Evolutionary conservation across 2,329 filamentous ascomycete species (phyloP), one percentile per base, ranked within the genome.

Genomic region (Diaporthe ampelina): DNA sequence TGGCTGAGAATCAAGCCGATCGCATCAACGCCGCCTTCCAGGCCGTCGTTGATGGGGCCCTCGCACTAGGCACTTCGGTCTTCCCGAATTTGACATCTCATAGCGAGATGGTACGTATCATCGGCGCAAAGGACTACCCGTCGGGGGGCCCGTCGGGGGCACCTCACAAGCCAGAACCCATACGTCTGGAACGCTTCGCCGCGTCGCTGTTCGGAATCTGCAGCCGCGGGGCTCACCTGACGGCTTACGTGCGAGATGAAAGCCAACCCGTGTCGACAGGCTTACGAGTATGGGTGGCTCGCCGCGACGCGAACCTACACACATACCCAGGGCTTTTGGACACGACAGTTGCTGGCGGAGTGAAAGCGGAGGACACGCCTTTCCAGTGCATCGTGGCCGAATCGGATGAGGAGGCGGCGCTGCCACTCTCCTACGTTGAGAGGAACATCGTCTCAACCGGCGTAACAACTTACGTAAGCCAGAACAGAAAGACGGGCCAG

Each of bases 261-360:
- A 54, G 5, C 3, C 32, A 43, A 21, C 19, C 24, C 21, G 3
- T 9, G 15, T 37, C 68, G 4, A 24, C 10, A n/a, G 56, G 24
- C 45, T 61, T 94, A 71, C 90, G 88, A 77, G 88, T 96, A 40
- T 97, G 94, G 94, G 88, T 94, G 1, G 92, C 94, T 0, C 85
- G 91, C 32, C 86, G 94, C 21, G 89, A 92, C 61, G 85, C 83
- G 65, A 88, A 86, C 13, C 93, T 95, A 79, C 89, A 92, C 81
- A 95, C 93, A 0, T 95, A 94, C 78, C 91, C 91, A 0, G 89
- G 91, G 4, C 91, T 94, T 87, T 86, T 95, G 72, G 94, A 97
- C 80, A 96, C 94, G 79, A 93, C 93, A 9, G 94, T 95, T 19
- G 94, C 94, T 0, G 94, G 94, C 4, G 94, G 94, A 0, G 90